phyloP scores from a whole-genome alignment of 2,329 filamentous ascomycete genomes.

The Verticillium longisporum region DNA sequence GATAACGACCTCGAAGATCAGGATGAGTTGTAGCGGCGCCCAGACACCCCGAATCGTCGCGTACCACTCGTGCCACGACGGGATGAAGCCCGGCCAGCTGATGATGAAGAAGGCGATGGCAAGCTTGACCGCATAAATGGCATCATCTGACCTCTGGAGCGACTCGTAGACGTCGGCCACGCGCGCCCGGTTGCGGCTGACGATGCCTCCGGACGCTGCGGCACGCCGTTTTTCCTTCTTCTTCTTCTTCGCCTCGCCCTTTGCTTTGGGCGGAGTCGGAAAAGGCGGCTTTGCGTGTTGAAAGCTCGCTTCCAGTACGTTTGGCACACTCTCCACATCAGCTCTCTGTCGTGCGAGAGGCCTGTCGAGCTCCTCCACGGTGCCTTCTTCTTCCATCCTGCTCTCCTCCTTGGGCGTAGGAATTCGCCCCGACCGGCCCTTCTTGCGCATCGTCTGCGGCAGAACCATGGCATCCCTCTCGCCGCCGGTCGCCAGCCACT shows the following conservation, averaged over 20 bases:
- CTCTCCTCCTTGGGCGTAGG: not conserved
- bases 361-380: not conserved
- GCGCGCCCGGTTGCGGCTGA: slow-evolving; percentile 2
- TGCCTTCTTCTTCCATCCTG: not conserved
- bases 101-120: slow-evolving; percentile 45
- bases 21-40: slow-evolving; percentile 50
- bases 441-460: slow-evolving; percentile 36
- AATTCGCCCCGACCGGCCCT: slow-evolving; percentile 24
- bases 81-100: slow-evolving; percentile 50
- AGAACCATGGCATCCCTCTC: slow-evolving; percentile 37
- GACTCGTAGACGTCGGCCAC: slow-evolving; percentile 27
- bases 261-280: not conserved
- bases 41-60: slow-evolving; percentile 44
- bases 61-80: slow-evolving; percentile 45
- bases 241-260: not conserved
- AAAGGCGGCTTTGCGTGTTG: not conserved
- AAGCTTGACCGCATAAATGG: slow-evolving; percentile 49
- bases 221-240: not conserved
- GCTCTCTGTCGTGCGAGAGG: not conserved
- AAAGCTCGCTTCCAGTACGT: not conserved
- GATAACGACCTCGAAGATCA: slow-evolving; percentile 54
- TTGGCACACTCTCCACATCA: not conserved
- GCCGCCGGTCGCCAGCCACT: slow-evolving; percentile 47
- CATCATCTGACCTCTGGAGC: slow-evolving; percentile 40
- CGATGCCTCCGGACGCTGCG: not conserved